These are phyloP conservation scores for Mucor racemosus DNA, from an alignment of 371 early-diverging fungal genomes.

Conservation along the genomic window DNA sequence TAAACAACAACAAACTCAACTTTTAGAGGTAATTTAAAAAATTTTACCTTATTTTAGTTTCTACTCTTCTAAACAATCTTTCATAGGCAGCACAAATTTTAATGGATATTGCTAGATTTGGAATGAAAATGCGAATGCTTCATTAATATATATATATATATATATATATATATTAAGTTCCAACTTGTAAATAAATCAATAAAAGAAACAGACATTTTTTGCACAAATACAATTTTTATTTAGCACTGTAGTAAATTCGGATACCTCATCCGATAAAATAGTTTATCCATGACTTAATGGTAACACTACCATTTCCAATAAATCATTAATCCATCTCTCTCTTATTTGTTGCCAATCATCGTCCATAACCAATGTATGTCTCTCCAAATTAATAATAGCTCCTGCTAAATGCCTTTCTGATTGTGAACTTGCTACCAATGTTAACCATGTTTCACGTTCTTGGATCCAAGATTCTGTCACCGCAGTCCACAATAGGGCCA, in stretches of 20 bases:
- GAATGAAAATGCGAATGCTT: conserved; percentile 44
- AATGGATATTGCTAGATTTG: conserved; percentile 55
- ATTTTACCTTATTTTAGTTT: conserved; percentile 7
- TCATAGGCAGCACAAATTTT: conserved; percentile 56
- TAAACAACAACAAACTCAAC: conserved; percentile 52
- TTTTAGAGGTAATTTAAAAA: conserved; percentile 43
- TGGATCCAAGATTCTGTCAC: conserved; percentile 53
- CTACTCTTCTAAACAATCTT: conserved; percentile 16
- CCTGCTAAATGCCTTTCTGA: conserved; percentile 54
- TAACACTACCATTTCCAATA: conserved; percentile 51
- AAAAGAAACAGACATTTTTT: too few species aligned
- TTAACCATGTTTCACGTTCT: conserved; percentile 57
- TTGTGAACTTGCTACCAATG: conserved; percentile 45
- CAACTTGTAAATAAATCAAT: too few species aligned
- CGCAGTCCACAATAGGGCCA: conserved; percentile 55
- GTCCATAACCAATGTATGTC: conserved; percentile 55
- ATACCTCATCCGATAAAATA: not conserved
- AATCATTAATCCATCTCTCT: conserved; percentile 49
- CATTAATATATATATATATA: not conserved
- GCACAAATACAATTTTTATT: too few species aligned
- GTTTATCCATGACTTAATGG: conserved; percentile 44
- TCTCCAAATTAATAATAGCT: conserved; percentile 49
- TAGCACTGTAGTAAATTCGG: too few species aligned
- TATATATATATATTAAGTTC: too few species aligned
- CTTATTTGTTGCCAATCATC: conserved; percentile 37